Evolutionary conservation across 345 rosid species (phyloP).

Genomic region (Linum trigynum): DNA sequence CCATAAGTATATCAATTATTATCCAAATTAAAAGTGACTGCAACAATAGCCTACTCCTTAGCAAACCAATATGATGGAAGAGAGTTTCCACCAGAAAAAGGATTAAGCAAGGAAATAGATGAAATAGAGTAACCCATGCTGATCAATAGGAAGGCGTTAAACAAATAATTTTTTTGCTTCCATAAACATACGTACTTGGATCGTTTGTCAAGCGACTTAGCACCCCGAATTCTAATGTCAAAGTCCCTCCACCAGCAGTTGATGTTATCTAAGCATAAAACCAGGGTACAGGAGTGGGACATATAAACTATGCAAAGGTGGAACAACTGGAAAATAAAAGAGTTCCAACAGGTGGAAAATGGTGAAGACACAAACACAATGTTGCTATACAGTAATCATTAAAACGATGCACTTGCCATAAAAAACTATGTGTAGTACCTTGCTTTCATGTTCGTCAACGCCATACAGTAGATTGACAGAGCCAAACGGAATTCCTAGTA

Average conservation of each 20-base stretch:
- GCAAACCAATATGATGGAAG: background rate
- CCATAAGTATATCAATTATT: background rate
- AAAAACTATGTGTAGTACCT: constrained; percentile 34
- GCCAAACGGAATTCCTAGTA: constrained; percentile 92
- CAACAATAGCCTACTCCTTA: constrained; percentile 4
- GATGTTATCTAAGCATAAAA: constrained; percentile 64
- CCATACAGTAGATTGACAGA: constrained; percentile 86
- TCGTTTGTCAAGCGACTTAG: constrained; percentile 90
- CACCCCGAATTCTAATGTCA: constrained; percentile 91
- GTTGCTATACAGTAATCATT: background rate
- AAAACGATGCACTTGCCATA: constrained; percentile 5
- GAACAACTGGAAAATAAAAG: background rate
- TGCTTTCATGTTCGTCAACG: constrained; percentile 96
- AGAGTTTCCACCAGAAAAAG: background rate
- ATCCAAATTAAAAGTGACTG: background rate
- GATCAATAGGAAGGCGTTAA: background rate
- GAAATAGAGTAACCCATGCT: background rate
- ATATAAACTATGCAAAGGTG: background rate
- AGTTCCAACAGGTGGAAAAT: background rate
- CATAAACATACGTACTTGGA: constrained; percentile 48
- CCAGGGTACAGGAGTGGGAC: background rate
- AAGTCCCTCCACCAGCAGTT: constrained; percentile 98
- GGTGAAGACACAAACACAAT: background rate
- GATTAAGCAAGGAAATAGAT: background rate
- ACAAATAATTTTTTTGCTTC: background rate